Conservation (phyloP, 2,329 filamentous ascomycete species). For the Paecilomyces dactylethromorphus region DNA sequence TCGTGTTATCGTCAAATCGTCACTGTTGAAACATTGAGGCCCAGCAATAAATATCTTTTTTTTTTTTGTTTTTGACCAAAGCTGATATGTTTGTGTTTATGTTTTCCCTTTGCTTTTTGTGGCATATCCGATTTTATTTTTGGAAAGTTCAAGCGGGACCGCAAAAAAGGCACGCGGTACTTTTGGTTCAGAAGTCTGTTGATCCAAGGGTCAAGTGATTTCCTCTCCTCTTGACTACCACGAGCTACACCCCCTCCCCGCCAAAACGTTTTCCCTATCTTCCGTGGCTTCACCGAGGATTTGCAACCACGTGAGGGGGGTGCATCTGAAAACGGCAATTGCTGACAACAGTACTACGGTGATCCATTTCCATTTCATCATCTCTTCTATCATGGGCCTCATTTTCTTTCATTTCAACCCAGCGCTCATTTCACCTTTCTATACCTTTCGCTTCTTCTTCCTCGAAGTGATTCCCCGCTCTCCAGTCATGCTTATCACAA, state of each 20-base stretch:
- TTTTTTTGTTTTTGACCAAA: not conserved
- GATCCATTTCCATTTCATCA: not conserved
- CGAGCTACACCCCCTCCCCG: not conserved
- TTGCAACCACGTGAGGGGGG: not conserved
- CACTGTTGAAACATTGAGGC: not conserved
- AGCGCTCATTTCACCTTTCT: not conserved
- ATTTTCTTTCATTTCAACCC: not conserved
- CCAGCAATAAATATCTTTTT: constrained; percentile 1
- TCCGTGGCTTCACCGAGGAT: not conserved
- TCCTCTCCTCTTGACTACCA: not conserved
- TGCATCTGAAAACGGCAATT: not conserved
- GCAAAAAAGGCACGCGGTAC: not conserved
- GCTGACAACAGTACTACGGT: not conserved
- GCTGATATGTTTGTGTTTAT: not conserved
- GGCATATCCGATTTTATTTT: not conserved
- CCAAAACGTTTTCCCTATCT: too few species aligned
- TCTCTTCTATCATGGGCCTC: not conserved
- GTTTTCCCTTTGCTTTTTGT: not conserved
- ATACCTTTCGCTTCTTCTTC: not conserved
- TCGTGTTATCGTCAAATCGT: not conserved
- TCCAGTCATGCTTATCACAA: not conserved
- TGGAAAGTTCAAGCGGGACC: not conserved
- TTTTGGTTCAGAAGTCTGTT: not conserved
- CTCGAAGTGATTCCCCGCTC: not conserved
- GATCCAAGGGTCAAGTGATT: not conserved